These are phyloP conservation scores for Amanita polypyramis DNA, from an alignment of 768 basidiomycete genomes.

Conservation along the genomic window DNA sequence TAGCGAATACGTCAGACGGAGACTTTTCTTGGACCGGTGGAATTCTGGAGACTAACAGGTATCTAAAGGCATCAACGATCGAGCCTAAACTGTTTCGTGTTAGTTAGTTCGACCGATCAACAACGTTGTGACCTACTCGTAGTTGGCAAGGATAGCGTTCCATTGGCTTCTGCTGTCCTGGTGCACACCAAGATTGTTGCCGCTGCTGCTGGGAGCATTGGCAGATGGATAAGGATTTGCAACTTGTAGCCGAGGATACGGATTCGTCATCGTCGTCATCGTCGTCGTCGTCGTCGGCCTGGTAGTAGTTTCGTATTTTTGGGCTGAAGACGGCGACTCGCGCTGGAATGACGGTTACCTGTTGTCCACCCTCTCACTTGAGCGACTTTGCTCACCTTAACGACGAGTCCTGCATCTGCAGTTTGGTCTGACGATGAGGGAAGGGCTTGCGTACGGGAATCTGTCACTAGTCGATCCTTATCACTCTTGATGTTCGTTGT, in stretches of 20 bases:
- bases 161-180: constrained; percentile 32
- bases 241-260: constrained; percentile 28
- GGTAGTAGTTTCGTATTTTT: constrained; percentile 28
- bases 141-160: constrained; percentile 26
- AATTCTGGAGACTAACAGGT: constrained; percentile 32
- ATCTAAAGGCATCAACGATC: constrained; percentile 38
- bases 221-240: constrained; percentile 26
- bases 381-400: background rate
- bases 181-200: constrained; percentile 18
- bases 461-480: constrained; percentile 17
- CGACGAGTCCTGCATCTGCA: background rate
- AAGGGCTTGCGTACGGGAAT: constrained; percentile 14
- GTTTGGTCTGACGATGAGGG: background rate
- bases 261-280: too few relatives aligned
- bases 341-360: constrained; percentile 12
- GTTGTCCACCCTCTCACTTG: background rate
- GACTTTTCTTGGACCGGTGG: background rate
- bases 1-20: constrained; percentile 16
- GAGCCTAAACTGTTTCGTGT: constrained; percentile 31
- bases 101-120: constrained; percentile 8
- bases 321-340: constrained; percentile 21
- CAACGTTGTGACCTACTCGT: constrained; percentile 21
- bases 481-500: constrained; percentile 29
- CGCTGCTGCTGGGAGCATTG: constrained; percentile 12
- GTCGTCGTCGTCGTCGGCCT: constrained; percentile 22